Percentiles rank a stretch among this genome's conserved stretches.
These are phyloP conservation scores for Syncephalastrum sp. DNA, from an alignment of 371 early-diverging fungal species.

Conservation along the genomic window DNA sequence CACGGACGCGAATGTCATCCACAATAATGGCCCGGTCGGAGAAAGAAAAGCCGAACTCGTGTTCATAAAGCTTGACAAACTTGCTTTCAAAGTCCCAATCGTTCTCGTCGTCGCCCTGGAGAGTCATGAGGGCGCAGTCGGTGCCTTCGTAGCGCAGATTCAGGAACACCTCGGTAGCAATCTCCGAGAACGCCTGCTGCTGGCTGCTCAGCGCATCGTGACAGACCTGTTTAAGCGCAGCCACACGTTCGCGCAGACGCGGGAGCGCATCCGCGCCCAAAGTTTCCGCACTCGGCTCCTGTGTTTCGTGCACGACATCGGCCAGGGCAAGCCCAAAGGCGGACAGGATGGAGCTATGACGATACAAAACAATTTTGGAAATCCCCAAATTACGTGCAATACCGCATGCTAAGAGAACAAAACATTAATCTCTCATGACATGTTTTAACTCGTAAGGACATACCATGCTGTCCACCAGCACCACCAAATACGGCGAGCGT, in stretches of 20 bases:
- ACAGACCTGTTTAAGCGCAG: constrained; percentile 44
- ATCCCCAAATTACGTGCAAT: constrained; percentile 92
- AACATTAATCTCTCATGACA: neutral
- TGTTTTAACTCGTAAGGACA: neutral
- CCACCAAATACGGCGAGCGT: constrained; percentile 95
- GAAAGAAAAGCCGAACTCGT: constrained; percentile 92
- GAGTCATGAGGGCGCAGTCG: constrained; percentile 92
- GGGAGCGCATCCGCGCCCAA: constrained; percentile 31
- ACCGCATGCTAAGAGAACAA: constrained; percentile 68
- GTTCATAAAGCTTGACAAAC: constrained; percentile 73
- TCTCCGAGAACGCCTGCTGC: constrained; percentile 71
- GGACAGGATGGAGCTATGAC: constrained; percentile 87
- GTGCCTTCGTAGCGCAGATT: constrained; percentile 95
- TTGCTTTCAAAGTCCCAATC: constrained; percentile 59
- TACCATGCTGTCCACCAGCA: constrained; percentile 85
- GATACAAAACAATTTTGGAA: constrained; percentile 77
- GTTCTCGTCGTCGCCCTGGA: constrained; percentile 46
- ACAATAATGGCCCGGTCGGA: constrained; percentile 80
- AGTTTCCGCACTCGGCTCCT: constrained; percentile 71
- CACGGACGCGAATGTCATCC: constrained; percentile 92
- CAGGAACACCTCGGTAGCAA: constrained; percentile 69
- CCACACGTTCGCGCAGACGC: constrained; percentile 51
- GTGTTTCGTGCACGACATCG: constrained; percentile 90
- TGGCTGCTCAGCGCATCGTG: constrained; percentile 34
- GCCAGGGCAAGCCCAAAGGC: constrained; percentile 92